Evolutionary conservation across 2,329 filamentous ascomycete species (phyloP).

Genomic region (Lomentospora prolificans): DNA sequence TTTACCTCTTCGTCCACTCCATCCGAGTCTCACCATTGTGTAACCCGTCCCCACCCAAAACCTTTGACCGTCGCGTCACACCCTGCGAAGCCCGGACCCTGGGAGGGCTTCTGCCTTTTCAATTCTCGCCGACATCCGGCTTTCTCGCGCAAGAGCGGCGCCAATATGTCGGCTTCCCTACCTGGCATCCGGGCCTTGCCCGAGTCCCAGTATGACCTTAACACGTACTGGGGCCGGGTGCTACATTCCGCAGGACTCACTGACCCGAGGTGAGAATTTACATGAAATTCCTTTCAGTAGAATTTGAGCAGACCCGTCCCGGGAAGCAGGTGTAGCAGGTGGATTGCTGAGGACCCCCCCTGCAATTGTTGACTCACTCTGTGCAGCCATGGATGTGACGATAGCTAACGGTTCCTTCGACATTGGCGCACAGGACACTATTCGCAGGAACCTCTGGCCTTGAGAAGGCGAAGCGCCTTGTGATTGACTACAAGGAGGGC

Average conservation of each 20-base stretch:
- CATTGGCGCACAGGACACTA: slow-evolving; percentile 55
- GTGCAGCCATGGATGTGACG: background rate
- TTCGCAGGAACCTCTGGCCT: slow-evolving; percentile 70
- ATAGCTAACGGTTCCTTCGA: background rate
- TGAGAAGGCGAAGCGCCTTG: slow-evolving; percentile 73
- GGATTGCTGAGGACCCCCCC: no score
- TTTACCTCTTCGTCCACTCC: slow-evolving; percentile 5
- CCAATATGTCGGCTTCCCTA: slow-evolving; percentile 53
- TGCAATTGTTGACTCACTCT: background rate
- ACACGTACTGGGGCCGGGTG: slow-evolving; percentile 91
- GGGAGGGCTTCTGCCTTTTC: background rate
- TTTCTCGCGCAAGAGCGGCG: background rate
- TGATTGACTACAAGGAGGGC: slow-evolving; percentile 81
- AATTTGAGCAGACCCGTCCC: no score
- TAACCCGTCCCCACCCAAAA: background rate
- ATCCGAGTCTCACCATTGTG: background rate
- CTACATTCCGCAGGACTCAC: slow-evolving; percentile 80
- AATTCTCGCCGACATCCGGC: background rate
- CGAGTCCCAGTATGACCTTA: slow-evolving; percentile 83
- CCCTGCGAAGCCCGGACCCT: slow-evolving; percentile 5
- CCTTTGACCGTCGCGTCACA: background rate
- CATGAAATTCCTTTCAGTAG: no score
- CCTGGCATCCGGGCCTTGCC: slow-evolving; percentile 71
- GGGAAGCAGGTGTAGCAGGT: no score
- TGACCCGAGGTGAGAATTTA: slow-evolving; percentile 70